Base-by-base conservation (phyloP, 1,284 basidiomycete genomes). In the Ustilago bromivora region DNA sequence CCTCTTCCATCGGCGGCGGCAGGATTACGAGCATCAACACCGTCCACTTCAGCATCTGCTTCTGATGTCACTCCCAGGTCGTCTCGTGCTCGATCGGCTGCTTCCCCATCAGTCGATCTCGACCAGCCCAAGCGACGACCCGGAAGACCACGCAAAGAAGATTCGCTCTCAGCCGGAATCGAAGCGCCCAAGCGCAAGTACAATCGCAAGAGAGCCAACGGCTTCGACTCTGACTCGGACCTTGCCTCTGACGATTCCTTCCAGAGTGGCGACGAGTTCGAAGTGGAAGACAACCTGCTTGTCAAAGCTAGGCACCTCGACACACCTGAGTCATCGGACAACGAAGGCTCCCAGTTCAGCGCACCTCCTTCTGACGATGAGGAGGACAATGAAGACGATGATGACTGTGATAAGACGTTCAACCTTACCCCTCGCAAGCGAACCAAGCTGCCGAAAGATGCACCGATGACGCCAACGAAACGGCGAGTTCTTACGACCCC, bases 221-320 rank as follows among this genome's bases (percentile, higher is more conserved):
- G 70, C 38, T 61, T 69, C 43, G 63, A 54, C 8, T 69, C 74
- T 36, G 74, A 72, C 46, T 76, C 74, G 0, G 69, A 76, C 55
- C n/a, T 66, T 13, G 75, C 56, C 4, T 77, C 75, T n/a, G 75
- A 77, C 49, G 75, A 77, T 59, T 66, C 63, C 15, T 77, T 77
- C 59, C 70, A 73, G 46, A 73, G 70, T 57, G 75, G 70, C 7
- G 66, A 77, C 75, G 75, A 72, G 54, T 70, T 73, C 15, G 55
- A 61, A 32, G 75, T 69, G 12, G 74, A 76, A 59, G 69, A 76
- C 60, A 68, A 76, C 28, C 51, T 77, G 28, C 66, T 77, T 10
- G 70, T 77, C 49, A 77, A 76, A 46, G 62, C 74, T 13, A 51
- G 60, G n/a, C 70, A 66, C n/a, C 63, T 64, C 19, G 70, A 77